phyloP scores from a whole-genome alignment of 257 asterid species.

The Fraxinus excelsior region DNA sequence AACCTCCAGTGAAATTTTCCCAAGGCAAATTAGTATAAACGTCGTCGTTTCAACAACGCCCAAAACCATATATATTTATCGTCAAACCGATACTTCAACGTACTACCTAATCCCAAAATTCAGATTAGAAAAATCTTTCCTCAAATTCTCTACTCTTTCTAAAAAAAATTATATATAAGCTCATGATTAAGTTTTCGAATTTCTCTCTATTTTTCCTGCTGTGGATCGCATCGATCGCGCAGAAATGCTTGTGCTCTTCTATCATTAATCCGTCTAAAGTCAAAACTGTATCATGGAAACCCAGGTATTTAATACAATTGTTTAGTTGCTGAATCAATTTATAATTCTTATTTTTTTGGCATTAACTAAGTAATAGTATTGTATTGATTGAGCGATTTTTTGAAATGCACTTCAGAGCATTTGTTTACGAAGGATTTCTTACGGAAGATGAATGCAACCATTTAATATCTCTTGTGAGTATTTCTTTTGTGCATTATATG shows the following conservation, averaged over 20 bases:
- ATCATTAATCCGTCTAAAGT: constrained; percentile 92
- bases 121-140: constrained; percentile 30
- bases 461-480: constrained; percentile 78
- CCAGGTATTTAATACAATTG: constrained; percentile 50
- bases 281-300: constrained; percentile 81
- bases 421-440: constrained; percentile 86
- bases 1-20: background rate
- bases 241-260: constrained; percentile 47
- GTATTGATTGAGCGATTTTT: constrained; percentile 21
- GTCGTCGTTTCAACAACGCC: constrained; percentile 15
- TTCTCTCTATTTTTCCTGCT: constrained; percentile 39
- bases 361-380: background rate
- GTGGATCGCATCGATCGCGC: constrained; percentile 50
- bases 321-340: background rate
- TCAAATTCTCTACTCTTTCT: background rate
- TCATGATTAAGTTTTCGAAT: constrained; percentile 36
- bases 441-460: constrained; percentile 92
- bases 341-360: background rate
- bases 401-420: constrained; percentile 57
- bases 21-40: background rate
- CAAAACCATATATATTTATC: constrained; percentile 17
- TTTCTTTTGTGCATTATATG: background rate
- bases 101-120: constrained; percentile 30
- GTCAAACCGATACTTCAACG: constrained; percentile 36
- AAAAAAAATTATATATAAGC: background rate